These are phyloP conservation scores for Silybum marianum DNA, from an alignment of 129 eudicot species.

Conservation along the genomic window DNA sequence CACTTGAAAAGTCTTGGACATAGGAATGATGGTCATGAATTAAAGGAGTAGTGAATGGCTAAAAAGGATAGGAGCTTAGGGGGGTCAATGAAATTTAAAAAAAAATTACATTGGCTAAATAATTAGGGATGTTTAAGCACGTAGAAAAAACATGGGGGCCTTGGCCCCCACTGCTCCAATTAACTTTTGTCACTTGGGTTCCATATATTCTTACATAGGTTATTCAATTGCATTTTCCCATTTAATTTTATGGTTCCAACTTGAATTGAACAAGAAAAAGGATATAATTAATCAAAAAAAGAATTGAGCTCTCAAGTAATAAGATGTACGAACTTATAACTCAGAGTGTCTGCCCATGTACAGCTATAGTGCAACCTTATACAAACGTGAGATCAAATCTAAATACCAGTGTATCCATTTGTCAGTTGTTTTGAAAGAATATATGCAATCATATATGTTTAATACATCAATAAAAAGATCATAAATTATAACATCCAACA, in stretches of 20 bases:
- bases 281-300: not conserved
- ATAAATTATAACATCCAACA: not conserved
- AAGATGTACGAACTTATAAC: not conserved
- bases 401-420: not conserved
- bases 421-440: not conserved
- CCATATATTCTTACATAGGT: not conserved
- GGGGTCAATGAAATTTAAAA: no score
- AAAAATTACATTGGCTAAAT: no score
- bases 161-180: no score
- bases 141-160: no score
- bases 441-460: not conserved
- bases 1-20: no score
- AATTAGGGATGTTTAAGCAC: no score
- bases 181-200: not conserved
- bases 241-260: not conserved
- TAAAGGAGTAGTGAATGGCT: no score
- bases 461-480: not conserved
- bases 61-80: no score
- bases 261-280: not conserved
- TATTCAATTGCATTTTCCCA: not conserved
- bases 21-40: no score
- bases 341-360: not conserved
- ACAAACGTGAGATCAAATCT: not conserved
- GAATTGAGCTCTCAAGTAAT: not conserved
- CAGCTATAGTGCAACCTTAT: not conserved